These are phyloP conservation scores for Quillaja saponaria DNA, from an alignment of 306 rosid species.

Conservation along the genomic window DNA sequence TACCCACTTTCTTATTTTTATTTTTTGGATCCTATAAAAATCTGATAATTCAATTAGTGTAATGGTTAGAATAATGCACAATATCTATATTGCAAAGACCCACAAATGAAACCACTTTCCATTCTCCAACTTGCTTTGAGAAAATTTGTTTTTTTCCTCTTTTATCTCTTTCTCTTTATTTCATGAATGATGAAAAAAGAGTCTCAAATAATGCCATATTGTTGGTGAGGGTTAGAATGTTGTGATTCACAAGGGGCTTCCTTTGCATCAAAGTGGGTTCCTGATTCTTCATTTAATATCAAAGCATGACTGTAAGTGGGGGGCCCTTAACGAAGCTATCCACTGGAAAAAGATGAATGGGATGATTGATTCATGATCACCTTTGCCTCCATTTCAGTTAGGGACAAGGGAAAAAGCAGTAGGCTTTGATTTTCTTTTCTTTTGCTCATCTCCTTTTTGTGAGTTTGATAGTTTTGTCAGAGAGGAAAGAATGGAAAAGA, in stretches of 20 bases:
- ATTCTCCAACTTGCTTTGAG: constrained; percentile 46
- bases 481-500: constrained; percentile 34
- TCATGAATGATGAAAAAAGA: constrained; percentile 34
- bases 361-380: constrained; percentile 52
- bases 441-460: constrained; percentile 26
- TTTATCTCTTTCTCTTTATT: constrained; percentile 27
- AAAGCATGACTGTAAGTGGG: constrained; percentile 51
- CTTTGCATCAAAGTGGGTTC: constrained; percentile 49
- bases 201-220: constrained; percentile 35
- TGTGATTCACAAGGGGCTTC: constrained; percentile 40
- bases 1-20: constrained; percentile 16
- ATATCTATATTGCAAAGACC: constrained; percentile 28
- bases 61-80: constrained; percentile 31
- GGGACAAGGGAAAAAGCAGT: constrained; percentile 41
- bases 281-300: constrained; percentile 58
- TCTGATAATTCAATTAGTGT: constrained; percentile 27
- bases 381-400: constrained; percentile 45
- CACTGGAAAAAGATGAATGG: constrained; percentile 39
- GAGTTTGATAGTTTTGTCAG: constrained; percentile 36
- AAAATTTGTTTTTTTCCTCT: constrained; percentile 29
- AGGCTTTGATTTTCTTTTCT: constrained; percentile 35
- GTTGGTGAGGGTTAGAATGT: constrained; percentile 42
- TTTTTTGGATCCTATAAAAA: constrained; percentile 40
- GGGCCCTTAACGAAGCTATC: constrained; percentile 44
- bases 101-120: constrained; percentile 39